These are phyloP conservation scores for Hemileia vastatrix DNA, from an alignment of 1,284 basidiomycete genomes.

Conservation along the genomic window DNA sequence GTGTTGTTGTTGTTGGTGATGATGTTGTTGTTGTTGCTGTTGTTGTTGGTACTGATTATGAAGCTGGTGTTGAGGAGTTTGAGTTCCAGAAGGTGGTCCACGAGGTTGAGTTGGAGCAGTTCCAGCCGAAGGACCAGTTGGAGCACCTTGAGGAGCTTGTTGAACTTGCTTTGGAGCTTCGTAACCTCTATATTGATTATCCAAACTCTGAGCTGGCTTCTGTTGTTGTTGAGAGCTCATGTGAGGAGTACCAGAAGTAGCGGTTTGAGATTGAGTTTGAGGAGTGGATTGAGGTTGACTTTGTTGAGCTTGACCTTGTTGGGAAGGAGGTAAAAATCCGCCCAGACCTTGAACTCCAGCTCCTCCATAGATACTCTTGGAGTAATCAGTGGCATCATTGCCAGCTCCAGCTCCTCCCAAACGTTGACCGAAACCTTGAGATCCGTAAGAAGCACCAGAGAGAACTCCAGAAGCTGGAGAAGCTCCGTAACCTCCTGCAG, in stretches of 20 bases:
- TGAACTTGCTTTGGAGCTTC: conserved; percentile 28
- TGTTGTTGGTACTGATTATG: too few species aligned
- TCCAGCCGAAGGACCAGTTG: conserved; percentile 1
- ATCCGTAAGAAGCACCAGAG: conserved; percentile 29
- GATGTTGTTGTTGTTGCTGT: conserved; percentile 31
- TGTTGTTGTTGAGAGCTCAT: conserved; percentile 10
- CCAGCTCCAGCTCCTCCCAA: conserved; percentile 22
- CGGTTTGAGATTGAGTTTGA: conserved; percentile 31
- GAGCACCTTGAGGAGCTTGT: conserved; percentile 25
- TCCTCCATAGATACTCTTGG: conserved; percentile 35
- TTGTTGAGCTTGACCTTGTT: not conserved
- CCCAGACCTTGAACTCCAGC: conserved; percentile 10
- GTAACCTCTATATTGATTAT: conserved; percentile 1
- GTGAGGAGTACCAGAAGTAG: conserved; percentile 30
- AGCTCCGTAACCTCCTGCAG: conserved; percentile 20
- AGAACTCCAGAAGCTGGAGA: conserved; percentile 9
- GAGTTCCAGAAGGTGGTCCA: not conserved
- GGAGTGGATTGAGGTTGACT: conserved; percentile 4
- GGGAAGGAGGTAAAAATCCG: conserved; percentile 1
- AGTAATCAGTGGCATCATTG: conserved; percentile 34
- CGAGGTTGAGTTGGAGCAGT: not conserved
- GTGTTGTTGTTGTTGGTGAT: conserved; percentile 32
- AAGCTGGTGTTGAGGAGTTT: not conserved
- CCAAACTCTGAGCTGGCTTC: not conserved
- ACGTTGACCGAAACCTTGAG: conserved; percentile 36